Base-by-base conservation (phyloP, 352 stramenopile genomes). In the Pythium vanterpoolii region DNA sequence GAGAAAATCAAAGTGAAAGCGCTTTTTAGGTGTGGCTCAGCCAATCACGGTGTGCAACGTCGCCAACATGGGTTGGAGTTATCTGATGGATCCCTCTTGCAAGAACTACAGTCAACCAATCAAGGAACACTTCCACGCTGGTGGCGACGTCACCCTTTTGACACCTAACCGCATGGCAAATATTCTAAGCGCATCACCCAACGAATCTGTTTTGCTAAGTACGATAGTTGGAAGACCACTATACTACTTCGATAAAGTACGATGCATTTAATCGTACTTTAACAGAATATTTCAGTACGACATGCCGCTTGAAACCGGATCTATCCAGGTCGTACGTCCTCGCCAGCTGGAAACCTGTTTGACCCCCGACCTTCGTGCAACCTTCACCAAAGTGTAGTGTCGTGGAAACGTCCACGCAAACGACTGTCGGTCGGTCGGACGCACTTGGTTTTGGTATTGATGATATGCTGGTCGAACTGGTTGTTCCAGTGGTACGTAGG, bases 1-100 rank as follows among this genome's bases (percentile, higher is more conserved):
- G 19, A 34, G 51, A 56, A n/a, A 14, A 19, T 33, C 0, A 9
- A 31, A 56, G n/a, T n/a, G n/a, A 66, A 66, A 66, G 36, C 27
- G 50, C 59, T 66, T 66, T 66, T 49, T 56, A 19, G 5, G 10
- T 3, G 49, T 16, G 5, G 1, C 9, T 23, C 14, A 36, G 26
- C 59, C 59, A 66, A 66, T 66, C 59, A 60, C n/a, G 24, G 46
- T 5, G 11, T 53, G 59, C 59, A 66, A 66, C 59, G 59, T 66
- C 48, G 59, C 42, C 16, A 3, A 10, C 58, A 42, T 65, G 48
- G 50, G 42, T 60, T 66, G 59, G 50, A 26, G 45, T 27, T 42
- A n/a, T n/a, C n/a, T n/a, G n/a, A n/a, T n/a, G n/a, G n/a, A n/a
- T n/a, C 44, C 54, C 53, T 60, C 42, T 62, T 56, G 43, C 55